These are phyloP conservation scores for Ceratocystis papillata DNA, from an alignment of 2,329 filamentous ascomycete species.

Conservation along the genomic window DNA sequence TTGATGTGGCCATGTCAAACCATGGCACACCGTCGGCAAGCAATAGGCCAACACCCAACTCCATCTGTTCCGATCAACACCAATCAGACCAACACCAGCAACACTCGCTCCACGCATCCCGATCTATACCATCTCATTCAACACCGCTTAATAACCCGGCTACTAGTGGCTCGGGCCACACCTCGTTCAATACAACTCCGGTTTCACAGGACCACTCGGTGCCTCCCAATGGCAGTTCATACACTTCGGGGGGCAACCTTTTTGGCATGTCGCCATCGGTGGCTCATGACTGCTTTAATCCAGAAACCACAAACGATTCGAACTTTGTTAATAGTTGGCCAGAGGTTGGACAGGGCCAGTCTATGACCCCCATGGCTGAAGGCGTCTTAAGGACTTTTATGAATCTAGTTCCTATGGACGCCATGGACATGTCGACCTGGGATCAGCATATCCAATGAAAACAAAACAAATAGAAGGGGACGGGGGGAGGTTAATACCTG, in stretches of 20 bases:
- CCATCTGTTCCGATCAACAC: constrained; percentile 16
- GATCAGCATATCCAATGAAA: constrained; percentile 30
- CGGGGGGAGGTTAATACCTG: too few relatives aligned
- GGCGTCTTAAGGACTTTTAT: constrained; percentile 48
- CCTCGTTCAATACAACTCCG: background rate
- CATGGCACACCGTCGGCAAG: constrained; percentile 14
- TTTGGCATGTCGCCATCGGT: constrained; percentile 10
- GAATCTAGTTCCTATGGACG: constrained; percentile 50
- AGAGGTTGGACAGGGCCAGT: constrained; percentile 35
- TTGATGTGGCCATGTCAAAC: constrained; percentile 13
- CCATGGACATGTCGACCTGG: constrained; percentile 46
- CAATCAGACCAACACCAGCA: constrained; percentile 19
- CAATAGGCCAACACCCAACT: constrained; percentile 20
- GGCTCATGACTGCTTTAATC: constrained; percentile 11
- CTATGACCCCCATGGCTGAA: constrained; percentile 46
- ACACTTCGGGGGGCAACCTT: background rate
- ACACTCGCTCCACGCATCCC: background rate
- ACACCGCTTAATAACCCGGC: background rate
- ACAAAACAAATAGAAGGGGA: background rate
- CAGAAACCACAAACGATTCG: constrained; percentile 27
- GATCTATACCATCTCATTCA: background rate
- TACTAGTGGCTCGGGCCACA: background rate
- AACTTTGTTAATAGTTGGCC: constrained; percentile 33
- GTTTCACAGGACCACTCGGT: constrained; percentile 2
- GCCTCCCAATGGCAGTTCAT: background rate